A percentile compares a stretch with the other conserved stretches of the same genome.
Evolutionary conservation across 345 rosid genomes (phyloP).

Genomic region (Lumnitzera littorea): DNA sequence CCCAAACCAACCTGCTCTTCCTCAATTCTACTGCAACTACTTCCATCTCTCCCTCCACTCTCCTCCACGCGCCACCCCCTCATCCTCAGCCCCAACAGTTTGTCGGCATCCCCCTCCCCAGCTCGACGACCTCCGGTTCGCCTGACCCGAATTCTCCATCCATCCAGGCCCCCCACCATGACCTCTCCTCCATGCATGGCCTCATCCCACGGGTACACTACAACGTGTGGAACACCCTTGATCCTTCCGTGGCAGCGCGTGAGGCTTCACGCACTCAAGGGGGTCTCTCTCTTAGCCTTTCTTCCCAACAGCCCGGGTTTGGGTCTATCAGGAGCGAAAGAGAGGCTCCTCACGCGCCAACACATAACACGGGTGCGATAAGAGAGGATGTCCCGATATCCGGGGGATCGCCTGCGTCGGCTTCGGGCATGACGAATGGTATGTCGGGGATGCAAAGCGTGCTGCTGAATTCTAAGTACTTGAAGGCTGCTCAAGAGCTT

Average conservation of each 20-base stretch:
- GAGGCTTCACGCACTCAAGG: conserved; percentile 68
- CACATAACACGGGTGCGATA: conserved; percentile 22
- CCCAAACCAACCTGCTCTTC: conserved; percentile 34
- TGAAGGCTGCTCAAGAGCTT: conserved; percentile 91
- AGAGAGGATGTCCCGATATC: conserved; percentile 35
- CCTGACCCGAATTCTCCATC: conserved; percentile 33
- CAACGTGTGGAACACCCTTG: conserved; percentile 57
- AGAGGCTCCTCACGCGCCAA: conserved; percentile 11
- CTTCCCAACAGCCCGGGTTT: conserved; percentile 63
- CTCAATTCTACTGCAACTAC: conserved; percentile 44
- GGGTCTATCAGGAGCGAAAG: conserved; percentile 25
- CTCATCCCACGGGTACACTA: conserved; percentile 74
- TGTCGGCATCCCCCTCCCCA: conserved; percentile 71
- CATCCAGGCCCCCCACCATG: conserved; percentile 15
- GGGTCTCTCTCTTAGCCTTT: conserved; percentile 77
- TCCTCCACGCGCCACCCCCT: conserved; percentile 44
- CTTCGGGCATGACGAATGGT: conserved; percentile 71
- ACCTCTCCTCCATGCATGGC: conserved; percentile 63
- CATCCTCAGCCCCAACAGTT: conserved; percentile 58
- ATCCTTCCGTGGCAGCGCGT: conserved; percentile 45
- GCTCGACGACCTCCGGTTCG: conserved; percentile 31
- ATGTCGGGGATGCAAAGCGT: conserved; percentile 57
- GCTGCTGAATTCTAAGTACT: conserved; percentile 75
- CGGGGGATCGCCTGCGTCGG: conserved; percentile 55
- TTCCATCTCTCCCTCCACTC: conserved; percentile 17